Conservation (phyloP, 768 basidiomycete genomes). For the Tricholoma sp. region DNA sequence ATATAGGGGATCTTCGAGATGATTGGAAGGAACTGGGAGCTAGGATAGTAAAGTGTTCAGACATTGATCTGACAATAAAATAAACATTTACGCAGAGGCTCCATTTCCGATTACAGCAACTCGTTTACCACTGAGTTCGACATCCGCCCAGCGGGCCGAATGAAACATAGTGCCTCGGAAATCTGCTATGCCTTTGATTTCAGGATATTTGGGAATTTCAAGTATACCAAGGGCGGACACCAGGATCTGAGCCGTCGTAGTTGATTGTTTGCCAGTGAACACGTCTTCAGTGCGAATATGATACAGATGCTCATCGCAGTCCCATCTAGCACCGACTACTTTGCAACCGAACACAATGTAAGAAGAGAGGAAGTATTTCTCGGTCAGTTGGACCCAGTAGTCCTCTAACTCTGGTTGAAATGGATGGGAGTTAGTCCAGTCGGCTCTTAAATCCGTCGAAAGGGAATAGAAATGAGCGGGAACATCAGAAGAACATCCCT, state of each 20-base stretch:
- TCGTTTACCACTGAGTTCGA: constrained; percentile 37
- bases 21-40: constrained; percentile 46
- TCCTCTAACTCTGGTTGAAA: constrained; percentile 35
- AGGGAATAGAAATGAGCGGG: constrained; percentile 33
- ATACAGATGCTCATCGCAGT: constrained; percentile 28
- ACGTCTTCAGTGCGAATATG: constrained; percentile 29
- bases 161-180: constrained; percentile 52
- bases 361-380: constrained; percentile 37
- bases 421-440: constrained; percentile 36
- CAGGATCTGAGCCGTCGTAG: constrained; percentile 38
- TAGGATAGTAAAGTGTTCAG: constrained; percentile 13
- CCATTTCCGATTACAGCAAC: constrained; percentile 60
- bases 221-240: constrained; percentile 48
- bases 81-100: constrained; percentile 41
- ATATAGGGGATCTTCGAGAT: constrained; percentile 36
- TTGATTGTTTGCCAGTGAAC: constrained; percentile 22
- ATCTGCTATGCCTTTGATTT: constrained; percentile 25
- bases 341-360: constrained; percentile 38
- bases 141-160: constrained; percentile 44
- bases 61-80: neutral
- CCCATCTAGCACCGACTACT: constrained; percentile 45
- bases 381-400: constrained; percentile 30
- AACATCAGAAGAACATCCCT: constrained; percentile 40
- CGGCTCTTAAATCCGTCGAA: constrained; percentile 34
- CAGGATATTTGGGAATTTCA: constrained; percentile 35